A percentile compares a stretch with the other conserved stretches of the same genome.
Conservation (phyloP, 2,329 filamentous ascomycete genomes). For the Acrocalymma vagum region DNA sequence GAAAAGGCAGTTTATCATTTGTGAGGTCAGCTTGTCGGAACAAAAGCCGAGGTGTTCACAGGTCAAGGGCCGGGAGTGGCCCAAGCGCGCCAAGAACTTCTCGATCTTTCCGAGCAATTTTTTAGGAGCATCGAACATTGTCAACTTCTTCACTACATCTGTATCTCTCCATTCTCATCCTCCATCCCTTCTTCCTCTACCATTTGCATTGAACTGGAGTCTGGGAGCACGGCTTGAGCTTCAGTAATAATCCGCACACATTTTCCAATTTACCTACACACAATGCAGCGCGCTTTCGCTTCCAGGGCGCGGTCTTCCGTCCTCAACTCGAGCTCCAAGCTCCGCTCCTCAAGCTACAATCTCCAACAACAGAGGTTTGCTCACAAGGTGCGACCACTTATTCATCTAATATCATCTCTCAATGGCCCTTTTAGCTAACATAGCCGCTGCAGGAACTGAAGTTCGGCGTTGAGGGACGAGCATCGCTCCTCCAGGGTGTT, state of each 20-base stretch:
- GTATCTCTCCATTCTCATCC: slow-evolving; percentile 21
- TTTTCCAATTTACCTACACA: slow-evolving; percentile 50
- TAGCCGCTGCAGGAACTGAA: slow-evolving; percentile 82
- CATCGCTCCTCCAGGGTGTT: slow-evolving; percentile 88
- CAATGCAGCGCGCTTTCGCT: slow-evolving; percentile 95
- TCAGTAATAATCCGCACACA: slow-evolving; percentile 25
- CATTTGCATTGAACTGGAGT: slow-evolving; percentile 47
- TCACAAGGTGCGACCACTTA: slow-evolving; percentile 87
- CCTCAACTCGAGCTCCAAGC: slow-evolving; percentile 70
- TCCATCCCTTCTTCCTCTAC: slow-evolving; percentile 36
- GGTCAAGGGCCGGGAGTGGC: slow-evolving; percentile 17
- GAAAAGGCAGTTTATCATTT: no score
- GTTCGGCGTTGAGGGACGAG: slow-evolving; percentile 95
- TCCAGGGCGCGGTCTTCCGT: slow-evolving; percentile 81
- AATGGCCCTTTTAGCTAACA: slow-evolving; percentile 9
- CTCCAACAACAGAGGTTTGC: slow-evolving; percentile 94
- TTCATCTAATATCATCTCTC: slow-evolving; percentile 5
- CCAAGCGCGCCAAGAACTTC: slow-evolving; percentile 19
- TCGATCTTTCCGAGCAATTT: slow-evolving; percentile 28
- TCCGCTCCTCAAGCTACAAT: slow-evolving; percentile 65
- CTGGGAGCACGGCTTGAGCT: slow-evolving; percentile 41
- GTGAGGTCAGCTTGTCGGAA: slow-evolving; percentile 6
- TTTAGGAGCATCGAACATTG: slow-evolving; percentile 21
- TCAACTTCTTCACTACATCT: slow-evolving; percentile 27
- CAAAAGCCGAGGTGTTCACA: slow-evolving; percentile 14